phyloP scores from a whole-genome alignment of 192 early-diverging fungal genomes.

The Coemansia javaensis region DNA sequence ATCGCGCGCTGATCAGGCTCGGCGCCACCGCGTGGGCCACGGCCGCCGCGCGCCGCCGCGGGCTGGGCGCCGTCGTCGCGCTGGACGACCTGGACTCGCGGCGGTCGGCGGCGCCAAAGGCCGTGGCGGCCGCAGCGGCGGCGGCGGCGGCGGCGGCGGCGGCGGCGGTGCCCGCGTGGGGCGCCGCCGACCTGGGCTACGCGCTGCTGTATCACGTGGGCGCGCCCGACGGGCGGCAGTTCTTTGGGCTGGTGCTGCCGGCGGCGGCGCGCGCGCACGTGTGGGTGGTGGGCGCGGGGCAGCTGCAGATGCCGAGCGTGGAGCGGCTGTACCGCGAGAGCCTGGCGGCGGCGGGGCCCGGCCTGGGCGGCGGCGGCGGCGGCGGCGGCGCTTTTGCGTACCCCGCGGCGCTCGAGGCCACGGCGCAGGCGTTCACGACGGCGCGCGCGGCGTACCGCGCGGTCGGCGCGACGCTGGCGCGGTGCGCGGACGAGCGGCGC shows the following conservation, averaged over 20 bases:
- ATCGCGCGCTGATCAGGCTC: slow-evolving; percentile 74
- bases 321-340: slow-evolving; percentile 61
- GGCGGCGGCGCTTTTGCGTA: slow-evolving; percentile 43
- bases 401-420: slow-evolving; percentile 28
- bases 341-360: slow-evolving; percentile 11
- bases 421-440: slow-evolving; percentile 20
- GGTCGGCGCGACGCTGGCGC: slow-evolving; percentile 56
- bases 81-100: slow-evolving; percentile 35
- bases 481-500: slow-evolving; percentile 57
- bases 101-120: slow-evolving; percentile 11
- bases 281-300: slow-evolving; percentile 69
- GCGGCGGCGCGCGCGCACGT: slow-evolving; percentile 52
- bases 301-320: slow-evolving; percentile 69
- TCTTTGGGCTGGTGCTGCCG: slow-evolving; percentile 71
- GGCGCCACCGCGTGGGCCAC: slow-evolving; percentile 55
- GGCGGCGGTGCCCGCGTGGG: slow-evolving; percentile 13
- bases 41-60: slow-evolving; percentile 19
- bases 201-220: slow-evolving; percentile 75
- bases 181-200: slow-evolving; percentile 53
- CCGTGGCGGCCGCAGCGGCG: slow-evolving; percentile 1
- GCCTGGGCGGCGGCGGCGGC: slow-evolving; percentile 1
- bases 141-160: slow-evolving; percentile 4
- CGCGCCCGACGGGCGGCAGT: slow-evolving; percentile 30
- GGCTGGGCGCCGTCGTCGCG: slow-evolving; percentile 17
- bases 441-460: slow-evolving; percentile 34